Percentiles rank a stretch among this genome's conserved stretches.
Conservation (phyloP, 2,329 filamentous ascomycete genomes). For the Botrytis elliptica region DNA sequence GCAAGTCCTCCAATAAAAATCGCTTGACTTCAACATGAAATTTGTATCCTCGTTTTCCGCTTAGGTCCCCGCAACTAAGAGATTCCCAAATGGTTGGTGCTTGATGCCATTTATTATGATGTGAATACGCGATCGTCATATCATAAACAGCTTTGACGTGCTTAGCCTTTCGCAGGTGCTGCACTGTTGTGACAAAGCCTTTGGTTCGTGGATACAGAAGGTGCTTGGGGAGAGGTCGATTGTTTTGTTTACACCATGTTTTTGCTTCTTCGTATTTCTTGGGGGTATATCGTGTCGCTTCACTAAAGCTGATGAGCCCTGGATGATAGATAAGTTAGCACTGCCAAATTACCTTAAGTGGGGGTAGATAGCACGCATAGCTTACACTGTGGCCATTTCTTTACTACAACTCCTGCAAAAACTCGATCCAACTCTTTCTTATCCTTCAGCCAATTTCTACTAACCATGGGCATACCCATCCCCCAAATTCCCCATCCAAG, state of each 20-base stretch:
- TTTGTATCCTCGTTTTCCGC: slow-evolving; percentile 43
- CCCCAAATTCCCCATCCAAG: slow-evolving; percentile 64
- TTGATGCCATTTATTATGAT: slow-evolving; percentile 44
- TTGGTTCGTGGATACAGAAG: slow-evolving; percentile 60
- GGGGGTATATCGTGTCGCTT: slow-evolving; percentile 59
- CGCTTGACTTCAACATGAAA: slow-evolving; percentile 53
- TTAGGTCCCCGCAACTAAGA: slow-evolving; percentile 45
- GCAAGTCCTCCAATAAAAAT: slow-evolving; percentile 50
- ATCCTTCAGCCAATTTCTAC: slow-evolving; percentile 58
- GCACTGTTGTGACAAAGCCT: slow-evolving; percentile 59
- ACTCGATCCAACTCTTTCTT: slow-evolving; percentile 55
- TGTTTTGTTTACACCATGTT: slow-evolving; percentile 52
- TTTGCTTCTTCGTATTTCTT: slow-evolving; percentile 52
- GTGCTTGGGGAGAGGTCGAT: slow-evolving; percentile 53
- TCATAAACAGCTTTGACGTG: slow-evolving; percentile 57
- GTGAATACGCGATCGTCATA: slow-evolving; percentile 54
- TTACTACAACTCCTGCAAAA: slow-evolving; percentile 53
- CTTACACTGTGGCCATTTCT: slow-evolving; percentile 58
- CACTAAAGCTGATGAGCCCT: slow-evolving; percentile 66
- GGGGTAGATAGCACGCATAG: slow-evolving; percentile 22
- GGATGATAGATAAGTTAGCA: slow-evolving; percentile 16
- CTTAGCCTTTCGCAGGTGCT: slow-evolving; percentile 51
- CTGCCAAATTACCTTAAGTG: slow-evolving; percentile 6
- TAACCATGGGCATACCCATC: slow-evolving; percentile 64
- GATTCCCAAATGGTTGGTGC: slow-evolving; percentile 56